Evolutionary conservation across 192 early-diverging fungal genomes (phyloP), one percentile per base, ranked within the genome.

Genomic region (Kickxella alabastrina): DNA sequence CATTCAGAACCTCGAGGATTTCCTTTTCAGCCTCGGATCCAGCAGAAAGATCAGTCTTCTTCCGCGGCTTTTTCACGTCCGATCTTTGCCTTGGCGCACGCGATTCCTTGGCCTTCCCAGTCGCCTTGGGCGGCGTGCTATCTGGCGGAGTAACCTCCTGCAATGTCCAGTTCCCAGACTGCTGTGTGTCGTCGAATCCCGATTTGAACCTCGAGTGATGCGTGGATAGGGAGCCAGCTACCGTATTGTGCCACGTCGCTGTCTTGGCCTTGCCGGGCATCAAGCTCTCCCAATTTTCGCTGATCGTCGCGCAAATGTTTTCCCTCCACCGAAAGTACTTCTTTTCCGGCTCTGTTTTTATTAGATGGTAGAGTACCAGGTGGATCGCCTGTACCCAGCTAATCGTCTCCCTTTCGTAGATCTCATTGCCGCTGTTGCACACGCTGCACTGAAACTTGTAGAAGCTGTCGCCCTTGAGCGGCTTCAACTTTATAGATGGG

Each of bases 191-290:
- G 17, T 85, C 87, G 24, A 85, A 78, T 25, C 91, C 91, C 7
- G 89, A 90, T 14, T 76, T 54, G 42, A 93, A 93, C 36, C 87
- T 72, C 17, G 78, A 61, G 10, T 74, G 78, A n/a, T 91, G 86
- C 8, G 87, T 90, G 4, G 89, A 93, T 18, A 93, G 54, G 22
- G 83, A 82, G 41, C 87, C 89, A 2, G 89, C 89, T 5, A 93
- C 80, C 2, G 89, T 91, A 62, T 93, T 93, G 27, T 86, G 82
- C 91, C 91, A 93, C 1, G 88, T 91, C 1, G 81, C 79, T 1
- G 85, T 81, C 60, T 88, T 82, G 26, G 76, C 59, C 59, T 87
- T 87, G 19, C 78, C 86, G 0, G 84, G 83, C 24, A 81, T 62
- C 28, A 93, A 56, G 28, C 84, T 72, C 5, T 85, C 79, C 91